Percentiles rank a stretch among this genome's conserved stretches.
These are phyloP conservation scores for Kwoniella botswanensis DNA, from an alignment of 768 basidiomycete species.

Conservation along the genomic window DNA sequence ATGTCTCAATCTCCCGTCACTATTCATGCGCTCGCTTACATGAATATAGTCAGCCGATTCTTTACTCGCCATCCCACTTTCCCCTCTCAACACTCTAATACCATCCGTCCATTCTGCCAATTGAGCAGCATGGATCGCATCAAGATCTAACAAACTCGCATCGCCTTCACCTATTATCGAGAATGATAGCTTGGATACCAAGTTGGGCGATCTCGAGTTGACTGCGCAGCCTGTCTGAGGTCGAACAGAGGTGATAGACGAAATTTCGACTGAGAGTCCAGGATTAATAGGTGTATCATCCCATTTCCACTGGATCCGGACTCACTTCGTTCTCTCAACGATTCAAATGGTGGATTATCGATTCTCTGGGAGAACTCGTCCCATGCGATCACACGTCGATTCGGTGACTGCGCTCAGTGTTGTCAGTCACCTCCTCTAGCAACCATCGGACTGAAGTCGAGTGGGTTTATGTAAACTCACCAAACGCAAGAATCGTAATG, in stretches of 20 bases:
- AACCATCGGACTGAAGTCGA: too few relatives aligned
- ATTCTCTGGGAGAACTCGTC: conserved; percentile 39
- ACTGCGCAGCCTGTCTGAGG: conserved; percentile 38
- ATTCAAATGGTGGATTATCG: conserved; percentile 35
- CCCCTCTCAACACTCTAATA: conserved; percentile 43
- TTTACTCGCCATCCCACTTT: conserved; percentile 40
- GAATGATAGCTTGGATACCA: conserved; percentile 44
- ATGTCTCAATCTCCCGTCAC: background rate
- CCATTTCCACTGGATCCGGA: conserved; percentile 4
- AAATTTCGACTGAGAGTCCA: conserved; percentile 37
- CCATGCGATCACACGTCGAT: conserved; percentile 44
- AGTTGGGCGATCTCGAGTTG: conserved; percentile 43
- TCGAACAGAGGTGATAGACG: conserved; percentile 36
- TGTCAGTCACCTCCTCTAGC: background rate
- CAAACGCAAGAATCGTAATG: conserved; percentile 45
- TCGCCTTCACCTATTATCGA: conserved; percentile 46
- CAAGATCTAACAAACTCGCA: conserved; percentile 47
- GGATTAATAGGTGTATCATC: background rate
- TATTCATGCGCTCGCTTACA: conserved; percentile 22
- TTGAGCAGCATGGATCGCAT: conserved; percentile 49
- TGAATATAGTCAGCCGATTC: conserved; percentile 42
- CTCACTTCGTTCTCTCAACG: conserved; percentile 42
- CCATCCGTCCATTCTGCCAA: conserved; percentile 54
- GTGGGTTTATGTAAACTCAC: conserved; percentile 27
- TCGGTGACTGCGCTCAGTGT: conserved; percentile 36